Conservation (phyloP, 306 rosid genomes). For the Malus orientalis region DNA sequence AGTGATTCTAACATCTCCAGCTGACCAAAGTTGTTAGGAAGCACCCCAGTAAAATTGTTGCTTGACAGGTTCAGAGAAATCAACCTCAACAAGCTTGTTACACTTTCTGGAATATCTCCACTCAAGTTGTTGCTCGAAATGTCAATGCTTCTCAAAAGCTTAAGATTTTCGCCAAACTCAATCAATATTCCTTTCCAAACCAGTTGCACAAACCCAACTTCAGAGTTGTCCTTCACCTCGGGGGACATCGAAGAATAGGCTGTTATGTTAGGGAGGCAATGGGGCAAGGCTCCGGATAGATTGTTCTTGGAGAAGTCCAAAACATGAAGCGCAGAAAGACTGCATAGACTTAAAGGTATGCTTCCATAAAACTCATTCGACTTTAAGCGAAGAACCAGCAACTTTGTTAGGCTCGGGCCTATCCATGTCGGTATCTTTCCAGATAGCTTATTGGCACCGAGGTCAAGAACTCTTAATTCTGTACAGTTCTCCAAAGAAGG, state of each 20-base stretch:
- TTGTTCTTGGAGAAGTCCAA: constrained; percentile 10
- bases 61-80: constrained; percentile 14
- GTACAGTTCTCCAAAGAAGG: constrained; percentile 16
- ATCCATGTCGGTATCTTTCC: constrained; percentile 13
- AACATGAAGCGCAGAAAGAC: not conserved
- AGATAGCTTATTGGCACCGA: constrained; percentile 7
- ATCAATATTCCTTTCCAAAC: constrained; percentile 18
- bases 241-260: constrained; percentile 2
- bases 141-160: constrained; percentile 12
- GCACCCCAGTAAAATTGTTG: constrained; percentile 6
- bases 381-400: not conserved
- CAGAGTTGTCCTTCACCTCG: not conserved
- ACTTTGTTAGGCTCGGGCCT: not conserved
- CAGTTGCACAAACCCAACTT: not conserved
- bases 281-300: not conserved
- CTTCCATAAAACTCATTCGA: constrained; percentile 9
- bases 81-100: constrained; percentile 1
- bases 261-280: constrained; percentile 4
- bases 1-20: constrained; percentile 10
- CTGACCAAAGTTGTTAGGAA: constrained; percentile 6
- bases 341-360: not conserved
- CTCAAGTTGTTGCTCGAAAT: constrained; percentile 20
- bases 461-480: constrained; percentile 8
- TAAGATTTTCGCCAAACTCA: not conserved
- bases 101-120: constrained; percentile 14